A percentile compares a stretch with the other conserved stretches of the same genome.
phyloP scores from a whole-genome alignment of 1,284 basidiomycete genomes.

The Erythrobasidium hasegawianum region DNA sequence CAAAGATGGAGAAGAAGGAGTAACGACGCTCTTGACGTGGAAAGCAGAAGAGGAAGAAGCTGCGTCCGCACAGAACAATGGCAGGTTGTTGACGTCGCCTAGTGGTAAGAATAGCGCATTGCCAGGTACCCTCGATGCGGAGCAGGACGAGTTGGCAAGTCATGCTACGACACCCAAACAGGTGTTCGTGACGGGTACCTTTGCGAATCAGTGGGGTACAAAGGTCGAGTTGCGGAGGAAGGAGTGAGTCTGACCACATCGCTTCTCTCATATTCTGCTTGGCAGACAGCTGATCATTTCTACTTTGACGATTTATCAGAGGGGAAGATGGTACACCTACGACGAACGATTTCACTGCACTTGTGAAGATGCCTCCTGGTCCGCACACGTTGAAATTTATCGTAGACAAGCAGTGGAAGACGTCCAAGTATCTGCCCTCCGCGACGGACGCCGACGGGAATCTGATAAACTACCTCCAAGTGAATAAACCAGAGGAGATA shows the following conservation, averaged over 20 bases:
- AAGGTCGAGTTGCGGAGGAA: constrained; percentile 53
- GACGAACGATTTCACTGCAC: constrained; percentile 50
- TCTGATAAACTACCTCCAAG: constrained; percentile 87
- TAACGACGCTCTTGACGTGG: constrained; percentile 47
- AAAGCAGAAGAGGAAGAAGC: constrained; percentile 38
- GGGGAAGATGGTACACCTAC: constrained; percentile 1
- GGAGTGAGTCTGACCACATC: constrained; percentile 46
- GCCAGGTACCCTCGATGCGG: too few species aligned
- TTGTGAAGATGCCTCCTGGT: constrained; percentile 68
- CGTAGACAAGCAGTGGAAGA: constrained; percentile 84
- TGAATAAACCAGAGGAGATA: constrained; percentile 39
- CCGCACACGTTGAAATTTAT: constrained; percentile 95
- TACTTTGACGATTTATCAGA: constrained; percentile 2
- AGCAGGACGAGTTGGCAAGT: too few species aligned
- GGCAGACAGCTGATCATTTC: neutral
- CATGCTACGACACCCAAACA: constrained; percentile 19
- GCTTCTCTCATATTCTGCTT: too few species aligned
- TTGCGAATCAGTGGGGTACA: constrained; percentile 58
- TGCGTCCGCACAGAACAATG: constrained; percentile 3
- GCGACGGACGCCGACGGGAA: constrained; percentile 93
- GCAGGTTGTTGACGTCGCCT: neutral
- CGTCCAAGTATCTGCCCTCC: constrained; percentile 70
- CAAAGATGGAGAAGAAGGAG: constrained; percentile 45
- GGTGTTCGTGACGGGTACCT: constrained; percentile 59
- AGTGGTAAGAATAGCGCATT: neutral